Conservation (phyloP, 305 asterid species). For the Solanum hybrid region DNA sequence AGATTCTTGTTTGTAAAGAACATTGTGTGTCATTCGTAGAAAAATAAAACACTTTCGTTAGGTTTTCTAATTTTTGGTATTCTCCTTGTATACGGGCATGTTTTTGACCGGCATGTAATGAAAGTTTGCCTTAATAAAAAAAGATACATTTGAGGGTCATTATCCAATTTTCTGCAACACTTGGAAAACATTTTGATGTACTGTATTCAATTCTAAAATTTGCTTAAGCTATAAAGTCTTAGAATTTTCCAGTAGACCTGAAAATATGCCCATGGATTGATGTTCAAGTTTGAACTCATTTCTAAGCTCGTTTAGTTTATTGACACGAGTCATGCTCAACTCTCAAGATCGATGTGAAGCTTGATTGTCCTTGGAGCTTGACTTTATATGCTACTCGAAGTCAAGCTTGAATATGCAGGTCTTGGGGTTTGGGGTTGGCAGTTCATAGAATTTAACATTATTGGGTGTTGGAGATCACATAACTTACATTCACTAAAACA, state of each 20-base stretch:
- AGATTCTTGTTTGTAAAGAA: neutral
- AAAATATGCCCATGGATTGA: neutral
- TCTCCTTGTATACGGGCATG: neutral
- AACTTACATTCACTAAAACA: neutral
- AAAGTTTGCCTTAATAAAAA: neutral
- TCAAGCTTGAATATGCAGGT: neutral
- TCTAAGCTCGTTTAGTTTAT: neutral
- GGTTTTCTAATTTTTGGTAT: neutral
- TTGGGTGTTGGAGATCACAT: neutral
- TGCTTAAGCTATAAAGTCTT: neutral
- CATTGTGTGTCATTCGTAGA: neutral
- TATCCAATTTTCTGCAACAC: neutral
- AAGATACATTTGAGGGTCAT: neutral
- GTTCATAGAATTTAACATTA: neutral
- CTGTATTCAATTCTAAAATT: neutral
- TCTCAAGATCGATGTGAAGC: neutral
- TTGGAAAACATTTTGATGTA: neutral
- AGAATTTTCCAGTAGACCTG: neutral
- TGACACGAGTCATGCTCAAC: neutral
- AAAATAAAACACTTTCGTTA: neutral
- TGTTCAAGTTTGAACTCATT: neutral
- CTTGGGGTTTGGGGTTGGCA: slow-evolving; percentile 15
- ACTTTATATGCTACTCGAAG: neutral
- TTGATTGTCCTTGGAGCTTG: neutral
- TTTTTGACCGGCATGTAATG: neutral